Base-by-base conservation (phyloP, 371 early-diverging fungal genomes). In the Mucor irregularis region DNA sequence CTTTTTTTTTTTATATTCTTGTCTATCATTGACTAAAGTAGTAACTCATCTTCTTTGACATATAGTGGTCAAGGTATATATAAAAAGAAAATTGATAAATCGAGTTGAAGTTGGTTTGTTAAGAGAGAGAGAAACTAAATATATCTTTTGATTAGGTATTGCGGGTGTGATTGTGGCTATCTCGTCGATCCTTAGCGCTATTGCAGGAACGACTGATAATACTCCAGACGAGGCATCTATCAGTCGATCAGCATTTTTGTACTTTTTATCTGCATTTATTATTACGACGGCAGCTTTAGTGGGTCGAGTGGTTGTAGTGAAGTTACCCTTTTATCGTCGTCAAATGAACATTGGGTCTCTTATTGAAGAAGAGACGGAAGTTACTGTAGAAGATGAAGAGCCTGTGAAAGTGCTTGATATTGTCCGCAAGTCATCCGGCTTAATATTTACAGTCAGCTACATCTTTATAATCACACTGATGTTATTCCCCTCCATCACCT, bases 401-500 rank as follows among this genome's bases (percentile, higher is more conserved):
- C 37, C 55, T 16, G 61, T 72, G 4, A 52, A 52, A 10, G 39
- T 69, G 7, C 13, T 44, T 11, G 24, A 52, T 9, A 58, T 69
- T 17, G 35, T 78, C 10, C 53, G 63, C 26, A 73, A 73, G 58
- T 71, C 74, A 5, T 35, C 31, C 30, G 68, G 76, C 16, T 61
- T 84, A 21, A 71, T 77, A 9, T 77, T 84, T 49, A 70, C 84
- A 13, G 75, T 90, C 3, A 61, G 72, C 9, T 68, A 88, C 31
- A 74, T 81, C 17, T 91, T 90, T 68, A 58, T 75, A 0, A 65
- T 90, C 49, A 93, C 93, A 0, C 62, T 93, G 16, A 75, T 84
- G 25, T 59, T 92, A 14, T 93, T 88, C 68, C 93, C 93, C 1
- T 86, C 93, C 3, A 76, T 91, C 37, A 90, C 91, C 0, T 76